Evolutionary conservation across 495 filamentous ascomycete species (phyloP).

Genomic region (Articulospora tetracladia): DNA sequence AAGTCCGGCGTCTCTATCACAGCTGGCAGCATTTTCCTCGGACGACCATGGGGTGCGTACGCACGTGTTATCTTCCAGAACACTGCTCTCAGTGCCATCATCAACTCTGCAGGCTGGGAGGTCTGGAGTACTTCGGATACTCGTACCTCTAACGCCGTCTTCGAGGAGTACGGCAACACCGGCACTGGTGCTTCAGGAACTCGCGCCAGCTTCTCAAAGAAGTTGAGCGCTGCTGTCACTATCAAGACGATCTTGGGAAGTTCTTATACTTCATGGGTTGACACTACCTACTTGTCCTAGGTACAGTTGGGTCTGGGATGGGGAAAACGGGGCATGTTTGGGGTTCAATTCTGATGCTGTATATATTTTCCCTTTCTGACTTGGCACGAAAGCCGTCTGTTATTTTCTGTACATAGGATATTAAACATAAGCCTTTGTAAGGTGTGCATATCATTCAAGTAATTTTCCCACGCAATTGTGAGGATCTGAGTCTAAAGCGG

Average conservation of each 20-base stretch:
- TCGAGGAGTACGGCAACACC: conserved; percentile 56
- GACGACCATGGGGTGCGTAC: conserved; percentile 62
- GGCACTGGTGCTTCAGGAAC: conserved; percentile 54
- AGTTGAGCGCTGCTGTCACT: conserved; percentile 38
- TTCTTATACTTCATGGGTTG: conserved; percentile 32
- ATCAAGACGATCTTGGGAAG: conserved; percentile 50
- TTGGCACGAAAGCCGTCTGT: background rate
- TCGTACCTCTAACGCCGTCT: conserved; percentile 50
- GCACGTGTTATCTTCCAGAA: conserved; percentile 60
- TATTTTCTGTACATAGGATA: background rate
- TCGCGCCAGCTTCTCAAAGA: conserved; percentile 51
- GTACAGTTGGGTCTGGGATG: background rate
- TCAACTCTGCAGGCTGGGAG: conserved; percentile 60
- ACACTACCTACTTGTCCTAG: conserved; percentile 20
- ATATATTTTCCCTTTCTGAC: conserved; percentile 1
- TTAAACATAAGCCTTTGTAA: background rate
- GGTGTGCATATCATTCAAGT: background rate
- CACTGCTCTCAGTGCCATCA: conserved; percentile 47
- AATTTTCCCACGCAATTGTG: too few species aligned
- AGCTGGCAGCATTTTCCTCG: conserved; percentile 54
- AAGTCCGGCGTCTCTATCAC: conserved; percentile 27
- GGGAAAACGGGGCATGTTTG: background rate
- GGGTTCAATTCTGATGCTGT: background rate
- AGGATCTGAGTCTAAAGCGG: background rate
- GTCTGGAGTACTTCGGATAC: conserved; percentile 46